Base-by-base conservation (phyloP, 2,329 filamentous ascomycete species). In the Teratosphaeria gauchensis region DNA sequence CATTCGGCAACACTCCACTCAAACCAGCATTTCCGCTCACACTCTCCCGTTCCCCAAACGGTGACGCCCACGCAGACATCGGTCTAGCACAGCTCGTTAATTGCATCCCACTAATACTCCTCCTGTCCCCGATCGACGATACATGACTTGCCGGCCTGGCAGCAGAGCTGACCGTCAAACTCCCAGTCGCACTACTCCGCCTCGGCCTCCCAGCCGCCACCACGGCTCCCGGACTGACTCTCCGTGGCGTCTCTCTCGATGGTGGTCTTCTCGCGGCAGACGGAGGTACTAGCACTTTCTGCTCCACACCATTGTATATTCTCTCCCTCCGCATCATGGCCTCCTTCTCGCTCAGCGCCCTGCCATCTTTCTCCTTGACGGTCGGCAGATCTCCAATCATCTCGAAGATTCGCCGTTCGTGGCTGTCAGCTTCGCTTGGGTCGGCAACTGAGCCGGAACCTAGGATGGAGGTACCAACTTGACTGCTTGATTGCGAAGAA, bases 311-410 rank as follows among this genome's bases (percentile, higher is more conserved):
- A 54, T 80, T 79, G 65, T 77, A 77, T 54, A 73, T 67, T 59
- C 69, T 68, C 65, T 79, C 77, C 19, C 78, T 72, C 21, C 73
- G 69, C 59, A 74, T 68, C 69, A 79, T 74, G 38, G 75, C 73
- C 59, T 80, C 76, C 62, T 80, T 80, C 66, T 80, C 78, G 21
- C 72, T 74, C 38, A 79, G 66, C 59, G 76, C 71, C 19, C 73
- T 74, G 32, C 77, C 76, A 55, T 74, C 77, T 53, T 77, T 77
- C 67, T 80, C 76, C 60, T 78, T 79, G 57, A 78, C 76, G 51
- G 77, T 75, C 16, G 79, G 80, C 68, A 84, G 79, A 9, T 82
- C 81, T 1, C 82, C 82, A 0, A 79, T 78, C 68, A 79, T 82
- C 52, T 78, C 82, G 57, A 72, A 77, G 8, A 80, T 56, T 12